These are phyloP conservation scores for Stylonectria norvegica DNA, from an alignment of 2,329 filamentous ascomycete species.

Conservation along the genomic window DNA sequence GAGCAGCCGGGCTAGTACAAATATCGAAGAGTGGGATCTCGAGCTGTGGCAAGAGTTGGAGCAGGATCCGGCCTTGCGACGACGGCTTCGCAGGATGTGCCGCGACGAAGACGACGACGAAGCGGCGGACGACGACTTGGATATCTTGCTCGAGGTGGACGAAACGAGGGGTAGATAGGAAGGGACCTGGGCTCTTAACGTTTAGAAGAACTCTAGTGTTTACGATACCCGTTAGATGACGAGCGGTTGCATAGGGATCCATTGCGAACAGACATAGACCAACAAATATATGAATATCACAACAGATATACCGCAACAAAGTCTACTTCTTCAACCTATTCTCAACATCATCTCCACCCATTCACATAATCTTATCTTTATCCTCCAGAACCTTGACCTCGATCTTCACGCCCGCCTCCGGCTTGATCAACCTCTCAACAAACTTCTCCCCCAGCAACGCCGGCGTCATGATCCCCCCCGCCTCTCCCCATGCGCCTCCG, in stretches of 20 bases:
- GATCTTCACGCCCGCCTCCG: conserved; percentile 10
- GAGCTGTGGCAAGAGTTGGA: conserved; percentile 59
- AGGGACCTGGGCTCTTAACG: not conserved
- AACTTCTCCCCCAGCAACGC: conserved; percentile 16
- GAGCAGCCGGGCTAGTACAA: conserved; percentile 31
- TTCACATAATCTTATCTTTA: not conserved
- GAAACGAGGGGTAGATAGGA: conserved; percentile 12
- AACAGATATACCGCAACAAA: not conserved
- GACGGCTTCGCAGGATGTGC: conserved; percentile 41
- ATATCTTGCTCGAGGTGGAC: conserved; percentile 17
- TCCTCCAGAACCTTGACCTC: conserved; percentile 4
- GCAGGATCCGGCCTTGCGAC: conserved; percentile 44
- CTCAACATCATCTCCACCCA: not conserved
- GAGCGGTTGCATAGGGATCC: no score
- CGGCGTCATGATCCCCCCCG: conserved; percentile 18
- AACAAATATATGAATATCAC: not conserved
- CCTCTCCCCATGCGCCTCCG: conserved; percentile 9
- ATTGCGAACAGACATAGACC: no score
- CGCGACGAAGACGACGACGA: conserved; percentile 31
- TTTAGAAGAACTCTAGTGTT: no score
- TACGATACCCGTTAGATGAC: conserved; percentile 26
- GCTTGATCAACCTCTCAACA: conserved; percentile 9
- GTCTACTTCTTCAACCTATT: not conserved
- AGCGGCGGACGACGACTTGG: conserved; percentile 23
- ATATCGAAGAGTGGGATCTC: conserved; percentile 49